Conservation (phyloP, 352 stramenopile genomes). For the Phytophthora foliorum region DNA sequence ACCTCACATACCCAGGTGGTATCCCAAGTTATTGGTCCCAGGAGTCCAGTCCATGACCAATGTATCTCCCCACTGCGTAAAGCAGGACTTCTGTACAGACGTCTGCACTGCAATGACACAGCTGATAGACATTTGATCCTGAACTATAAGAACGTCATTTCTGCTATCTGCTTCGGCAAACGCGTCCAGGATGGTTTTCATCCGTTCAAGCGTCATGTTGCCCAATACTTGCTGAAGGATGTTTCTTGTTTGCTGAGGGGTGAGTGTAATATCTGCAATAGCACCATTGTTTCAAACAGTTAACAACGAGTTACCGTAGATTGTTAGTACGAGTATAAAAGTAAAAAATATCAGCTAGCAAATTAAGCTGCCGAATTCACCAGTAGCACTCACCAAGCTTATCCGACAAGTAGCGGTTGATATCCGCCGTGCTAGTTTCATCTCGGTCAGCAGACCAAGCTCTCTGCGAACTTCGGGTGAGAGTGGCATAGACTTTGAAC, state of each 20-base stretch:
- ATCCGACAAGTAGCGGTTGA: too few species aligned
- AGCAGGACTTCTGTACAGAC: slow-evolving; percentile 11
- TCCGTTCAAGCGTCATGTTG: not conserved
- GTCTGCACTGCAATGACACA: slow-evolving; percentile 11
- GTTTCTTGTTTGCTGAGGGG: not conserved
- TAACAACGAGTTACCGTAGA: too few species aligned
- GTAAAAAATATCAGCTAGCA: too few species aligned
- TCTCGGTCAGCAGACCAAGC: too few species aligned
- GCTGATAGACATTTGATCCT: slow-evolving; percentile 10
- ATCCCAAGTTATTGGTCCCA: slow-evolving; percentile 16
- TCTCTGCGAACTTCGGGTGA: too few species aligned
- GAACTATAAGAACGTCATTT: slow-evolving; percentile 8
- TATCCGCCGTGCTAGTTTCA: too few species aligned
- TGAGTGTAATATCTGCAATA: not conserved
- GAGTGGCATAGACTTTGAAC: too few species aligned
- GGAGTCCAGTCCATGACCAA: slow-evolving; percentile 17
- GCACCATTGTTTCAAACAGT: too few species aligned
- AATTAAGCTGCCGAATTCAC: too few species aligned
- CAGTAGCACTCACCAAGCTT: too few species aligned
- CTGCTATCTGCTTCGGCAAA: not conserved
- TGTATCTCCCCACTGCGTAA: slow-evolving; percentile 1
- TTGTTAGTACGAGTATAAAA: too few species aligned
- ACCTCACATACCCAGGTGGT: slow-evolving; percentile 8
- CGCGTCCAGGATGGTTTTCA: not conserved
- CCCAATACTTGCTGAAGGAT: not conserved